A percentile compares a stretch with the other conserved stretches of the same genome.
phyloP scores from a whole-genome alignment of 1,284 basidiomycete genomes.

The Phellinidium pouzarii region DNA sequence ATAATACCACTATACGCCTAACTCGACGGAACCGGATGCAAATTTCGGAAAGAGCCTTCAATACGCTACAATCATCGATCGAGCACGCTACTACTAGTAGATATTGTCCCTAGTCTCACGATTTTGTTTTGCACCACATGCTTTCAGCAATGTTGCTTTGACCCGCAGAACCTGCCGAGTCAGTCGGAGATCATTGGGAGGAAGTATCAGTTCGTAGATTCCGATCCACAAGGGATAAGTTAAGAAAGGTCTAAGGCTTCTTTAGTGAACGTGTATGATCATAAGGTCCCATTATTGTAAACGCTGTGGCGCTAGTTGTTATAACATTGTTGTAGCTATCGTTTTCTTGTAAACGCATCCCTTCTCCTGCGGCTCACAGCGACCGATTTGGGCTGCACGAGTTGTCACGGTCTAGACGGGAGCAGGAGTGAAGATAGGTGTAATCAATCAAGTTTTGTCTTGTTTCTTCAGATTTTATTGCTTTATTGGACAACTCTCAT shows the following conservation, averaged over 20 bases:
- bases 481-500: no score
- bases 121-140: slow-evolving; percentile 42
- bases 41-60: slow-evolving; percentile 49
- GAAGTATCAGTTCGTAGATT: slow-evolving; percentile 41
- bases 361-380: slow-evolving; percentile 6
- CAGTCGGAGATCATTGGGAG: slow-evolving; percentile 36
- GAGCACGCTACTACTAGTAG: slow-evolving; percentile 39
- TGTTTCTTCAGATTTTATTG: no score
- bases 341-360: slow-evolving; percentile 3
- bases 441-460: no score
- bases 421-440: not conserved
- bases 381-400: slow-evolving; percentile 17
- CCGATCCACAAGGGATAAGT: slow-evolving; percentile 39
- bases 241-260: slow-evolving; percentile 33
- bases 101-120: slow-evolving; percentile 31
- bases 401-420: slow-evolving; percentile 1
- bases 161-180: slow-evolving; percentile 41
- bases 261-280: slow-evolving; percentile 30
- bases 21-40: slow-evolving; percentile 39
- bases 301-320: slow-evolving; percentile 32
- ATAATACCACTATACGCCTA: slow-evolving; percentile 44
- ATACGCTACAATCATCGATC: slow-evolving; percentile 49
- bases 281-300: slow-evolving; percentile 40
- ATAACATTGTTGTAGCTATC: slow-evolving; percentile 32
- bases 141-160: slow-evolving; percentile 50